A percentile compares a stretch with the other conserved stretches of the same genome.
These are phyloP conservation scores for Filosporella fistucella DNA, from an alignment of 495 filamentous ascomycete species.

Conservation along the genomic window DNA sequence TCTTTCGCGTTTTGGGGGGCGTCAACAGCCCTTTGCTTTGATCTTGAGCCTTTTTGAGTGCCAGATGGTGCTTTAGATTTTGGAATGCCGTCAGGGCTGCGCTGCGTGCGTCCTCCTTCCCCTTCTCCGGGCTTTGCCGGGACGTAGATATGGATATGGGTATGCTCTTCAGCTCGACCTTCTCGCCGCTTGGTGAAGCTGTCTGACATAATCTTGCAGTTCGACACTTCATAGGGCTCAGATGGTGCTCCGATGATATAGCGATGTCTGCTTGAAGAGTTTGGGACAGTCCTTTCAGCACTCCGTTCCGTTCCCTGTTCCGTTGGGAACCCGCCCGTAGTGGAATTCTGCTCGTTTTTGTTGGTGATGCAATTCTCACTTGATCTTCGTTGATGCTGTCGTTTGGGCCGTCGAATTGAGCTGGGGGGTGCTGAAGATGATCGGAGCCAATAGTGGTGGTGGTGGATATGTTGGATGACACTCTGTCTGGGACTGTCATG, in stretches of 20 bases:
- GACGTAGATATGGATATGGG: constrained; percentile 24
- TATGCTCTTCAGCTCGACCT: constrained; percentile 18
- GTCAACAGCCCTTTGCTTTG: constrained; percentile 1
- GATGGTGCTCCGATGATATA: constrained; percentile 22
- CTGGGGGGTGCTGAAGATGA: constrained; percentile 23
- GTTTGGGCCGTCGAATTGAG: too few relatives aligned
- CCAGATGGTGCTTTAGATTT: constrained; percentile 3
- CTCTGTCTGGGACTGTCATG: constrained; percentile 12
- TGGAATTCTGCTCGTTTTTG: constrained; percentile 4
- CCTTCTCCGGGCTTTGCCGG: constrained; percentile 8
- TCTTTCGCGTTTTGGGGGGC: constrained; percentile 1
- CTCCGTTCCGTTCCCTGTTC: constrained; percentile 4
- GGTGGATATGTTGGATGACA: constrained; percentile 48
- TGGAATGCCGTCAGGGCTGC: constrained; percentile 8
- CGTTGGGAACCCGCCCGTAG: constrained; percentile 8
- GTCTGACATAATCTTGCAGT: constrained; percentile 16
- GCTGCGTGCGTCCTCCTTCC: constrained; percentile 2
- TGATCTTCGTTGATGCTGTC: constrained; percentile 1
- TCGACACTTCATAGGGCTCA: background rate
- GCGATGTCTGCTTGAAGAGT: constrained; percentile 14
- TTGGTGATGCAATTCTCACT: constrained; percentile 1
- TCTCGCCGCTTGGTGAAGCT: constrained; percentile 6
- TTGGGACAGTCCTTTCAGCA: constrained; percentile 14
- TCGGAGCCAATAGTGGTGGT: constrained; percentile 52
- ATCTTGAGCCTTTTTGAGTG: constrained; percentile 1